Evolutionary conservation across 2,329 filamentous ascomycete species (phyloP).

Genomic region (Curvularia verruculosa): DNA sequence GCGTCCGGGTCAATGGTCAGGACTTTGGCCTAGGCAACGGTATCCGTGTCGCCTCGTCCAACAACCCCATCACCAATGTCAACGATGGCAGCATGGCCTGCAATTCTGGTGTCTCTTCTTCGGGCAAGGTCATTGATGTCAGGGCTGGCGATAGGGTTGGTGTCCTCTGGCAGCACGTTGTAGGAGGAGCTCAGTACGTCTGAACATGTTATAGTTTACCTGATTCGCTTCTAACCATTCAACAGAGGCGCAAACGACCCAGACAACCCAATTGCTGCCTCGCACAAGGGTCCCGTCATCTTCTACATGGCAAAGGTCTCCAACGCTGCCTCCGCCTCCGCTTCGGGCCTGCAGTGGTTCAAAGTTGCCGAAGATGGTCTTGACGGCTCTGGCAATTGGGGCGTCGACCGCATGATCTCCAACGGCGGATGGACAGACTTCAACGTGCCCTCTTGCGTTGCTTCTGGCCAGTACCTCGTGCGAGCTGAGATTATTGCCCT

Average conservation of each 20-base stretch:
- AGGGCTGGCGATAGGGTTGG: slow-evolving; percentile 60
- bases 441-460: slow-evolving; percentile 46
- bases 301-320: slow-evolving; percentile 52
- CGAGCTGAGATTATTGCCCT: slow-evolving; percentile 55
- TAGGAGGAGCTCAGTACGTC: slow-evolving; percentile 57
- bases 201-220: background rate
- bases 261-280: slow-evolving; percentile 58
- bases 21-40: slow-evolving; percentile 59
- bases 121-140: slow-evolving; percentile 55
- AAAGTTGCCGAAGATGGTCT: slow-evolving; percentile 51
- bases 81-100: slow-evolving; percentile 56
- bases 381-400: slow-evolving; percentile 53
- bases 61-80: slow-evolving; percentile 59
- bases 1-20: slow-evolving; percentile 47
- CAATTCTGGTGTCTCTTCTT: slow-evolving; percentile 50
- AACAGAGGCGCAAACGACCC: slow-evolving; percentile 46
- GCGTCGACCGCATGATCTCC: slow-evolving; percentile 57
- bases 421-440: slow-evolving; percentile 55
- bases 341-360: slow-evolving; percentile 52
- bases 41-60: slow-evolving; percentile 57
- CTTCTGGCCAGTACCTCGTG: slow-evolving; percentile 51
- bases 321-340: slow-evolving; percentile 46
- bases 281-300: slow-evolving; percentile 54
- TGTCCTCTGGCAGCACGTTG: slow-evolving; percentile 60
- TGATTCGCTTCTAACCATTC: background rate